Evolutionary conservation across 1,139 yeast species (phyloP).

Genomic region (Candida labiduridarum): DNA sequence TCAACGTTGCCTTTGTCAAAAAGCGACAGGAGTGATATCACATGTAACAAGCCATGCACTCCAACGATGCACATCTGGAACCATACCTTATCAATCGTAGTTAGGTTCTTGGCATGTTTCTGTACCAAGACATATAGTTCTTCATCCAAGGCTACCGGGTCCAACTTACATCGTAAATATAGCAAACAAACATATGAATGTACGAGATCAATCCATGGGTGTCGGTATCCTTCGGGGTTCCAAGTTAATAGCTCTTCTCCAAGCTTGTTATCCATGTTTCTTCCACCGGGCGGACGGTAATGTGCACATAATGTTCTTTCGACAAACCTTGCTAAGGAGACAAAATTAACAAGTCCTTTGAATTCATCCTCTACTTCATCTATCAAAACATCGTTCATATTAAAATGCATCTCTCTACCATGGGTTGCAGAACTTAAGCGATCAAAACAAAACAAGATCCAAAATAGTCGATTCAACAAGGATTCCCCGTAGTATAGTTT

Average conservation of each 20-base stretch:
- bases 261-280: slow-evolving; percentile 18
- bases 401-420: slow-evolving; percentile 26
- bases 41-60: slow-evolving; percentile 27
- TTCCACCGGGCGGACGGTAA: slow-evolving; percentile 27
- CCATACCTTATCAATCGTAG: slow-evolving; percentile 6
- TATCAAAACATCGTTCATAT: slow-evolving; percentile 23
- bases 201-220: slow-evolving; percentile 18
- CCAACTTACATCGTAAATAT: slow-evolving; percentile 26
- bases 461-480: slow-evolving; percentile 24
- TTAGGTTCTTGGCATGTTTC: neutral
- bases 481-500: slow-evolving; percentile 17
- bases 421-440: slow-evolving; percentile 27
- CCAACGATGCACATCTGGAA: slow-evolving; percentile 22
- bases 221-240: slow-evolving; percentile 3
- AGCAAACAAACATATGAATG: slow-evolving; percentile 22
- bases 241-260: slow-evolving; percentile 20
- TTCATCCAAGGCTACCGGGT: slow-evolving; percentile 22
- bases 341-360: slow-evolving; percentile 25
- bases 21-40: slow-evolving; percentile 23
- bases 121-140: slow-evolving; percentile 7
- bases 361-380: slow-evolving; percentile 22
- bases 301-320: slow-evolving; percentile 22
- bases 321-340: slow-evolving; percentile 20
- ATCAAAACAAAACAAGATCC: slow-evolving; percentile 29
- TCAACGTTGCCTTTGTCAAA: neutral